phyloP scores from a whole-genome alignment of 1,139 yeast genomes.

The Nematodospora anomalae region DNA sequence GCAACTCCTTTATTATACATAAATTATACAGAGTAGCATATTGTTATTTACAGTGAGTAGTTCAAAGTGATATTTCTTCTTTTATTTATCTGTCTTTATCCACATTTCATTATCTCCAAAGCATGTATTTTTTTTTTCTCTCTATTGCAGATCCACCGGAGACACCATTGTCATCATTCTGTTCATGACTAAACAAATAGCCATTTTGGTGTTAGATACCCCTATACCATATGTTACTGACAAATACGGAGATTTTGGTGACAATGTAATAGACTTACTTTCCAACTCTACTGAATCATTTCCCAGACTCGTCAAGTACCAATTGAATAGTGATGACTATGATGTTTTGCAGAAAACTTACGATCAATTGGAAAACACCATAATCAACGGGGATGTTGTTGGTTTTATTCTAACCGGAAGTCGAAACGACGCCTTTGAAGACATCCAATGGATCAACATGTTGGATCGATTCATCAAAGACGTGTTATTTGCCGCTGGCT shows the following conservation, averaged over 20 bases:
- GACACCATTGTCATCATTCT: not conserved
- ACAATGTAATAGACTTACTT: constrained; percentile 39
- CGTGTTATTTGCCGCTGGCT: constrained; percentile 24
- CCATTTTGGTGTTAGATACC: constrained; percentile 49
- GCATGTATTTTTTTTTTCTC: no score
- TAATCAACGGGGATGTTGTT: constrained; percentile 34
- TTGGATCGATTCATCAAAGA: constrained; percentile 45
- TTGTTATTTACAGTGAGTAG: no score
- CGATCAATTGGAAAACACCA: constrained; percentile 14
- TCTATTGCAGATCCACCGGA: no score
- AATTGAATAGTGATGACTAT: constrained; percentile 14
- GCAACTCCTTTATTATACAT: no score
- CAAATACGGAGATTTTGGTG: constrained; percentile 54
- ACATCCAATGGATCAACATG: constrained; percentile 52
- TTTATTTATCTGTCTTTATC: no score
- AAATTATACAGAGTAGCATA: no score
- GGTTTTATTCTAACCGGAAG: constrained; percentile 69
- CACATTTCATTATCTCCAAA: no score
- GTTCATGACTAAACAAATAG: constrained; percentile 28
- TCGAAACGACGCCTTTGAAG: constrained; percentile 55
- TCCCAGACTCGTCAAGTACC: constrained; percentile 7
- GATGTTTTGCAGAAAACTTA: constrained; percentile 10
- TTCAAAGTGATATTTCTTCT: no score
- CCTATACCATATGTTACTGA: constrained; percentile 31
- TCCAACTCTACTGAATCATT: constrained; percentile 11